Evolutionary conservation across 139 green algal species (phyloP).

Genomic region (Picocystis salinarum): DNA sequence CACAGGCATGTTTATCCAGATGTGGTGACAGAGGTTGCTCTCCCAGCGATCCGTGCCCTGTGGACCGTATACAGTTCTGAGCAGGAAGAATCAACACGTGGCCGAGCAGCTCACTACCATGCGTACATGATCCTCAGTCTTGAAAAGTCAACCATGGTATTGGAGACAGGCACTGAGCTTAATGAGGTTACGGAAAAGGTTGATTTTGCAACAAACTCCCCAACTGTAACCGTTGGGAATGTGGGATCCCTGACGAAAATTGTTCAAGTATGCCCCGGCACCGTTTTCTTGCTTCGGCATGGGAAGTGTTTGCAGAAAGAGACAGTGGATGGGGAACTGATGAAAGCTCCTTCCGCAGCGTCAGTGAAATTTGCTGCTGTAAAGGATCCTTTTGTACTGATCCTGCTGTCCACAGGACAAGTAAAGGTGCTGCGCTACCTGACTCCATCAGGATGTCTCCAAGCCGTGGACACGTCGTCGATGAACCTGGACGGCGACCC

Average conservation of each 20-base stretch:
- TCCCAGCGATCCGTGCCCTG: constrained; percentile 26
- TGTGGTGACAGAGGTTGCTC: constrained; percentile 48
- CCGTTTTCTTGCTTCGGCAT: too few relatives aligned
- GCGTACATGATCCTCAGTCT: constrained; percentile 53
- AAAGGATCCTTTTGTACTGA: too few relatives aligned
- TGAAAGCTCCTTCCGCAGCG: too few relatives aligned
- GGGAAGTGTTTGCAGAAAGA: too few relatives aligned
- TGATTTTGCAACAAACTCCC: constrained; percentile 22
- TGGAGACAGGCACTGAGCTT: constrained; percentile 47
- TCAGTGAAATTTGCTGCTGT: too few relatives aligned
- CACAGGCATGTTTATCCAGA: constrained; percentile 41
- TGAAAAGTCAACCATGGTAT: constrained; percentile 33
- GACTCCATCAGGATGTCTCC: too few relatives aligned
- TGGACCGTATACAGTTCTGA: constrained; percentile 51
- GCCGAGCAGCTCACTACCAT: constrained; percentile 22
- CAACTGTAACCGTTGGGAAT: constrained; percentile 51
- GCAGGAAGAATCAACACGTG: not conserved
- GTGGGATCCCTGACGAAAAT: constrained; percentile 26
- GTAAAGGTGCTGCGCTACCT: too few relatives aligned
- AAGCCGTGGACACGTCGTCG: too few relatives aligned
- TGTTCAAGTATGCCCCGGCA: constrained; percentile 29
- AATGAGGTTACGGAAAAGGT: constrained; percentile 31
- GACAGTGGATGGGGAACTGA: too few relatives aligned
- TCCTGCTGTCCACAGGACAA: too few relatives aligned
- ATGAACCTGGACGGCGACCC: too few relatives aligned